Percentiles rank a stretch among this genome's conserved stretches.
phyloP scores from a whole-genome alignment of 2,329 filamentous ascomycete genomes.

The Coniosporium tulheliwenetii region DNA sequence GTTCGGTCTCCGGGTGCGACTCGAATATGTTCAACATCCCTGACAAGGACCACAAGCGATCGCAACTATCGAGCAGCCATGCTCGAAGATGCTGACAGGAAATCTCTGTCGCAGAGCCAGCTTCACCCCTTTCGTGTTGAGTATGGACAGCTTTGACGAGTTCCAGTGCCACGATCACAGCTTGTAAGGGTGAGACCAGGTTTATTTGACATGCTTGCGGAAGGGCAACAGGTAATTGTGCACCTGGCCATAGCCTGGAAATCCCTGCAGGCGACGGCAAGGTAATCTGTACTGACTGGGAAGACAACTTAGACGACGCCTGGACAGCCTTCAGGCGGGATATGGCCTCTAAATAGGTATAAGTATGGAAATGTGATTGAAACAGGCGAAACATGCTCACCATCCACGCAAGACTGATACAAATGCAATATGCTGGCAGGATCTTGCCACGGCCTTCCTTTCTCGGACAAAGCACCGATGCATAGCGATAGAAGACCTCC shows the following conservation, averaged over 20 bases:
- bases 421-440: conserved; percentile 17
- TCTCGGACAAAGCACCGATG: conserved; percentile 18
- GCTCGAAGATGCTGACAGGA: too few species aligned
- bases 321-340: conserved; percentile 21
- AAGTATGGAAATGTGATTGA: not conserved
- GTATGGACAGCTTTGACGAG: too few species aligned
- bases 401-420: conserved; percentile 23
- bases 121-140: too few species aligned
- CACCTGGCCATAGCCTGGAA: conserved; percentile 20
- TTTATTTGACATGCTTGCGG: conserved; percentile 22
- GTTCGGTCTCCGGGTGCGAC: too few species aligned
- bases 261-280: conserved; percentile 24
- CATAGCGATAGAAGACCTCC: conserved; percentile 19
- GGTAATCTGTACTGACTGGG: conserved; percentile 11
- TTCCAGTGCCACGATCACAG: conserved; percentile 11
- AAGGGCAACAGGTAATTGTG: conserved; percentile 22
- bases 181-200: conserved; percentile 6
- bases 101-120: too few species aligned
- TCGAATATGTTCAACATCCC: too few species aligned
- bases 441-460: conserved; percentile 18
- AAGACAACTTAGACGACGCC: conserved; percentile 4
- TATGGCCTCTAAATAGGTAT: conserved; percentile 24
- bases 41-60: too few species aligned
- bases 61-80: too few species aligned
- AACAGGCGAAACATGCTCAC: conserved; percentile 12